These are phyloP conservation scores for Pythium graminicola DNA, from an alignment of 352 stramenopile species.

Conservation along the genomic window DNA sequence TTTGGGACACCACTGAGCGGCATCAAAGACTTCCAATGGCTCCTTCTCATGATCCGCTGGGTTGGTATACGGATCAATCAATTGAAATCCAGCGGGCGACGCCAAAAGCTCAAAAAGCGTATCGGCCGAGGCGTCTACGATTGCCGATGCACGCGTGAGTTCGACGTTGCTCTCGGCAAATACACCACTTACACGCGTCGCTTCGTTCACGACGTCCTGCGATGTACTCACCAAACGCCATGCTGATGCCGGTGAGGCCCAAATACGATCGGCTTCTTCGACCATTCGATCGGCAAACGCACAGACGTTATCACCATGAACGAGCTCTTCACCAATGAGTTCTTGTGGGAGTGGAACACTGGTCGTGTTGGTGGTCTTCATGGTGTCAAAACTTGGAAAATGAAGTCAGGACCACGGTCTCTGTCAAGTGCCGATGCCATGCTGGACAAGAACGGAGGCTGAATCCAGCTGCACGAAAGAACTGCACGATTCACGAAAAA, in stretches of 20 bases:
- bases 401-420: too few relatives aligned
- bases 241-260: not conserved
- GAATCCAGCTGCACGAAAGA: too few relatives aligned
- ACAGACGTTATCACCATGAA: slow-evolving; percentile 19
- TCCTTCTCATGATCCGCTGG: slow-evolving; percentile 24
- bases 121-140: slow-evolving; percentile 20
- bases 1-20: slow-evolving; percentile 10
- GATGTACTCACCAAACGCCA: not conserved
- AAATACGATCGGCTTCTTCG: slow-evolving; percentile 14
- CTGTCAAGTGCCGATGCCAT: too few relatives aligned
- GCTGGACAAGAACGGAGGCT: too few relatives aligned
- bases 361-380: too few relatives aligned
- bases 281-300: slow-evolving; percentile 25
- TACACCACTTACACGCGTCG: slow-evolving; percentile 21
- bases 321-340: slow-evolving; percentile 28
- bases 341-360: not conserved
- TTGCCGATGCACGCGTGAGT: slow-evolving; percentile 19
- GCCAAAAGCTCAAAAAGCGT: slow-evolving; percentile 28
- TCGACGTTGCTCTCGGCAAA: slow-evolving; percentile 19
- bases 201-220: slow-evolving; percentile 25
- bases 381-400: too few relatives aligned
- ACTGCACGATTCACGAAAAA: too few relatives aligned
- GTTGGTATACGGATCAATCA: slow-evolving; percentile 32
- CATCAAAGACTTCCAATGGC: slow-evolving; percentile 25
- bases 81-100: slow-evolving; percentile 23